These are phyloP conservation scores for Coffea eugenioides DNA, from an alignment of 257 asterid genomes.

Conservation along the genomic window DNA sequence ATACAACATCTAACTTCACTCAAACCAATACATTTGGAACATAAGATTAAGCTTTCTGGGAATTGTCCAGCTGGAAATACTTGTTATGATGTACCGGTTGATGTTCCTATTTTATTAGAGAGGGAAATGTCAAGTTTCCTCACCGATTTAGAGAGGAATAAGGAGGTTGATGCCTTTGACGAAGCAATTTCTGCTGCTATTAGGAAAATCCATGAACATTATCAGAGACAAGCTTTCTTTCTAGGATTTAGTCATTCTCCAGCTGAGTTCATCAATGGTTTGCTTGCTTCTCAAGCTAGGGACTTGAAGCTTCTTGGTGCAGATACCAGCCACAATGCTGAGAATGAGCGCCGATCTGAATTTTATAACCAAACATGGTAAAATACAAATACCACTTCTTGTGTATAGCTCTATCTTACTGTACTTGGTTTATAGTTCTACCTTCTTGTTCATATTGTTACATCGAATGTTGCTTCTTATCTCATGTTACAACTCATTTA, in stretches of 20 bases:
- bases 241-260: conserved; percentile 94
- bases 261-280: conserved; percentile 70
- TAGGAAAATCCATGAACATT: conserved; percentile 65
- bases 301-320: conserved; percentile 74
- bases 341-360: conserved; percentile 70
- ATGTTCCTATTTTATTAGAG: conserved; percentile 55
- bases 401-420: neutral
- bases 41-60: conserved; percentile 80
- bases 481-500: neutral
- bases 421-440: neutral
- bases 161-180: conserved; percentile 62
- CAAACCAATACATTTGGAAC: conserved; percentile 88
- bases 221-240: conserved; percentile 67
- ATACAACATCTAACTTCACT: conserved; percentile 64
- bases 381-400: neutral
- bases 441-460: neutral
- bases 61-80: conserved; percentile 61
- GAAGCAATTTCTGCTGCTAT: conserved; percentile 63
- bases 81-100: conserved; percentile 84
- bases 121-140: conserved; percentile 54
- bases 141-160: conserved; percentile 49
- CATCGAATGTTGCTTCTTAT: neutral
- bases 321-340: conserved; percentile 57
- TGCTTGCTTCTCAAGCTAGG: conserved; percentile 79
- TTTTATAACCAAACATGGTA: conserved; percentile 86